phyloP scores from a whole-genome alignment of 768 basidiomycete species.

The Aureoboletus auriporus region DNA sequence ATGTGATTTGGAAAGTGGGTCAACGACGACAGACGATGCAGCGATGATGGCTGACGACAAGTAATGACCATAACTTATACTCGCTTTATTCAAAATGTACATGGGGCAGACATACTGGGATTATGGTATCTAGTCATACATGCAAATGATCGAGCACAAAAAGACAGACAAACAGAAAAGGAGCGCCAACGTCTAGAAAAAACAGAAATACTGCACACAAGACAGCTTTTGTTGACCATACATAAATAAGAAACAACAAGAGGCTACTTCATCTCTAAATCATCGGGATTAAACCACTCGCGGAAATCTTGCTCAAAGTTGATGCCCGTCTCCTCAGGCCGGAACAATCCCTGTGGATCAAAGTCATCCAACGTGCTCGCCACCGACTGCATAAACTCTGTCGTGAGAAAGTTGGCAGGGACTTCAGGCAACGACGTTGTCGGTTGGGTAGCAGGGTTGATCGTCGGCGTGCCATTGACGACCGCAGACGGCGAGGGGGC shows the following conservation, averaged over 20 bases:
- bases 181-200: neutral
- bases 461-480: slow-evolving; percentile 29
- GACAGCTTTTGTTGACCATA: slow-evolving; percentile 28
- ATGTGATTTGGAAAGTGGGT: slow-evolving; percentile 84
- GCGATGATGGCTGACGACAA: too few species aligned
- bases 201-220: neutral
- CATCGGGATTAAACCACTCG: slow-evolving; percentile 68
- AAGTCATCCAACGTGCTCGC: slow-evolving; percentile 38
- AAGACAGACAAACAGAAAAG: neutral
- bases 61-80: slow-evolving; percentile 2
- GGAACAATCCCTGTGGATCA: slow-evolving; percentile 36
- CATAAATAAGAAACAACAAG: slow-evolving; percentile 11
- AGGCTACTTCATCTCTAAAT: slow-evolving; percentile 27
- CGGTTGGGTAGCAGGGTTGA: slow-evolving; percentile 23
- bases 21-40: slow-evolving; percentile 44
- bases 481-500: slow-evolving; percentile 37
- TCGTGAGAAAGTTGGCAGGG: slow-evolving; percentile 17
- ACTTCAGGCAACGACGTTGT: slow-evolving; percentile 26
- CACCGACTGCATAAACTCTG: slow-evolving; percentile 46
- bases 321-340: slow-evolving; percentile 41
- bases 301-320: slow-evolving; percentile 69
- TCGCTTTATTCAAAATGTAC: neutral
- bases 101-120: neutral
- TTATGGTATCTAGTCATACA: slow-evolving; percentile 19
- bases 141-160: slow-evolving; percentile 1